A percentile compares a stretch with the other conserved stretches of the same genome.
Conservation (phyloP, 257 asterid species). For the Coffea canephora region DNA sequence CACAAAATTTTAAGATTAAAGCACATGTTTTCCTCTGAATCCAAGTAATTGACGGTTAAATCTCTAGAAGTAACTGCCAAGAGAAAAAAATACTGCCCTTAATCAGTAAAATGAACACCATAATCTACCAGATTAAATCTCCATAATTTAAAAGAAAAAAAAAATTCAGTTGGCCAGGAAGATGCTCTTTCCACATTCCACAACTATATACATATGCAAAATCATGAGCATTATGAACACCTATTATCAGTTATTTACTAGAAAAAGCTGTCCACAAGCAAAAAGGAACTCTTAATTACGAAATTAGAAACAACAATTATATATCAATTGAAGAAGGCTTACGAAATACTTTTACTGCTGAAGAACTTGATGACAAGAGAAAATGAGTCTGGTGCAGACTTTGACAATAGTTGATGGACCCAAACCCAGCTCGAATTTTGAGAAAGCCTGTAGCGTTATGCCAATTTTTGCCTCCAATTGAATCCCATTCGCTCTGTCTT, state of each 20-base stretch:
- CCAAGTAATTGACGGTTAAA: not conserved
- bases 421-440: slow-evolving; percentile 87
- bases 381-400: slow-evolving; percentile 76
- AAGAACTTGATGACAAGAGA: slow-evolving; percentile 74
- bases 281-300: not conserved
- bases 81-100: not conserved
- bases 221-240: not conserved
- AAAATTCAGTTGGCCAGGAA: too few species aligned
- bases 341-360: slow-evolving; percentile 40
- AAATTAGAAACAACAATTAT: not conserved
- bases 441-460: slow-evolving; percentile 87
- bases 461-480: slow-evolving; percentile 53
- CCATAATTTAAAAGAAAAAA: not conserved
- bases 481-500: slow-evolving; percentile 20
- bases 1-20: not conserved
- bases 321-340: not conserved
- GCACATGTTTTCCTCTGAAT: not conserved
- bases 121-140: not conserved
- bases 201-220: not conserved
- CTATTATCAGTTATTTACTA: not conserved
- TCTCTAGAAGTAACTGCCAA: not conserved
- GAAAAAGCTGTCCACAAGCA: too few species aligned
- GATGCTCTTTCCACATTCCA: not conserved
- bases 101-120: too few species aligned
- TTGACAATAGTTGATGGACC: slow-evolving; percentile 68